Evolutionary conservation across 2,329 filamentous ascomycete species (phyloP), one percentile per base, ranked within the genome.

Genomic region (Pleurostoma richardsiae): DNA sequence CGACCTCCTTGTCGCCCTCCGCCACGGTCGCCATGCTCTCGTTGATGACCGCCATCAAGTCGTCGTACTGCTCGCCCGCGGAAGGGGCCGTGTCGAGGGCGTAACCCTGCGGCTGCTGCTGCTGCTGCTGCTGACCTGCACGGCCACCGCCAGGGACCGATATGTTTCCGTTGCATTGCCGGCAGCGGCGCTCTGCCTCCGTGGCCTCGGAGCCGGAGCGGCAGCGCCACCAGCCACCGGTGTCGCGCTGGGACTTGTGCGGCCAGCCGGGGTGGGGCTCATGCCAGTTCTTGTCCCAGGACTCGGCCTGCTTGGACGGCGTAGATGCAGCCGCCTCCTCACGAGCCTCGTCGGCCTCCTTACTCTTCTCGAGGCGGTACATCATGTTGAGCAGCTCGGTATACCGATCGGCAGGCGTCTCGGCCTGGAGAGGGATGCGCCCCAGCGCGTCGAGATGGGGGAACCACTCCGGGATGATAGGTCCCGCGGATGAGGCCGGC

Each of bases 161-260:
- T 29, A 29, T 29, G 31, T 30, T 38, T 10, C 42, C 33, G 29
- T 52, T 51, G 28, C 54, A 56, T 6, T 29, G 6, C 4, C 4
- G 6, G 29, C 54, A 56, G 4, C n/a, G 5, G 3, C 31, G 36
- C 39, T 57, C 51, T 11, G 33, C 46, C 11, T 19, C 8, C 2
- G 49, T 43, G 3, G 54, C 53, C 8, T 49, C 45, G 10, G 44
- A 42, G 4, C 47, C 51, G 19, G 40, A 42, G 33, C 51, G 45
- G 44, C 59, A 61, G 33, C 52, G 58, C 57, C 57, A 61, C 50
- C 44, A 59, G 10, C 58, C 58, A n/a, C 57, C 59, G 3, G 47
- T 30, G 36, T 30, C 11, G 38, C 33, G 53, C 31, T 52, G 51
- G 8, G 50, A 43, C 4, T 45, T 31, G 29, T 52, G 41, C 7